A percentile compares a stretch with the other conserved stretches of the same genome.
These are phyloP conservation scores for Wickerhamomyces sydowiorum DNA, from an alignment of 805 yeast species.

Conservation along the genomic window DNA sequence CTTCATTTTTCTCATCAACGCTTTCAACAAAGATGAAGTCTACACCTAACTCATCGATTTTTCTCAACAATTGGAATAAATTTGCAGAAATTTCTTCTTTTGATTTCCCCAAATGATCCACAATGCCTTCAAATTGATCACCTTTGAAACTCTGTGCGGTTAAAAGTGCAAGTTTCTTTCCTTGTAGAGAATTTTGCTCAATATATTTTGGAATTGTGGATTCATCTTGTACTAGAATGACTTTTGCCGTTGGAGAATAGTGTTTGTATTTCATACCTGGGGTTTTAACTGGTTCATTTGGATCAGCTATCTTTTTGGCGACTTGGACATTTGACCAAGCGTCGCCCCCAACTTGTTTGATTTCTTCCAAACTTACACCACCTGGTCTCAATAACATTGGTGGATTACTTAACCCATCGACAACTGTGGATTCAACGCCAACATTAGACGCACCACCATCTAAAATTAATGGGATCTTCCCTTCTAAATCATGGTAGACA, in stretches of 20 bases:
- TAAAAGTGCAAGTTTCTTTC: constrained; percentile 45
- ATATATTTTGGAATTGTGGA: constrained; percentile 22
- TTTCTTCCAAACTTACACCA: constrained; percentile 79
- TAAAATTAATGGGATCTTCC: constrained; percentile 73
- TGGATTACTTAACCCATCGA: constrained; percentile 81
- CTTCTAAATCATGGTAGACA: constrained; percentile 74
- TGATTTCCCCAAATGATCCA: constrained; percentile 34
- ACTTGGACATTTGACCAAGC: constrained; percentile 59
- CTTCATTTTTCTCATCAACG: constrained; percentile 67
- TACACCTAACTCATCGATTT: constrained; percentile 64
- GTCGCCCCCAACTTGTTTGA: constrained; percentile 57
- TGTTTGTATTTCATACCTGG: constrained; percentile 99
- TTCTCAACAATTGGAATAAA: constrained; percentile 66
- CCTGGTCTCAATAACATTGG: constrained; percentile 93
- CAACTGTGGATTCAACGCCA: constrained; percentile 92
- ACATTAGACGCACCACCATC: constrained; percentile 90
- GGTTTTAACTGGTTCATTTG: constrained; percentile 74
- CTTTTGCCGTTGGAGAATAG: constrained; percentile 87
- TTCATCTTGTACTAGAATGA: constrained; percentile 53
- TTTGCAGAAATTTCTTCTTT: constrained; percentile 63
- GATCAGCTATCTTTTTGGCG: constrained; percentile 56
- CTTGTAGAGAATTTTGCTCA: constrained; percentile 15
- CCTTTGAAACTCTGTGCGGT: constrained; percentile 28
- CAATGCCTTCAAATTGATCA: constrained; percentile 14
- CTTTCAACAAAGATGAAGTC: constrained; percentile 83